A percentile compares a stretch with the other conserved stretches of the same genome.
phyloP scores from a whole-genome alignment of 495 filamentous ascomycete genomes.

The Cudoniella acicularis region DNA sequence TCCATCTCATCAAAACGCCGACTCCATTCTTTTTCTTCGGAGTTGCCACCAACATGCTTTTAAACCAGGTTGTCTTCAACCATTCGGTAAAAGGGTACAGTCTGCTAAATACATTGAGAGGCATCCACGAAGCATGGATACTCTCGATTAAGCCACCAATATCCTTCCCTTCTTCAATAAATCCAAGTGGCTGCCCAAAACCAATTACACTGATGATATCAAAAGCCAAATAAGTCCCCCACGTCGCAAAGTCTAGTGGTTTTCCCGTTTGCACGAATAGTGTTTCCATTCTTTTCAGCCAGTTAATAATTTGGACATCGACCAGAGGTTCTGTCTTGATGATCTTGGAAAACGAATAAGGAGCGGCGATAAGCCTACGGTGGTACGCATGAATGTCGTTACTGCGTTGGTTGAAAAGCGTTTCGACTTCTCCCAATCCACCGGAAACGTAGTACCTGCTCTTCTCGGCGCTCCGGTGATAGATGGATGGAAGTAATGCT shows the following conservation, averaged over 20 bases:
- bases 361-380: slow-evolving; percentile 39
- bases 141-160: slow-evolving; percentile 50
- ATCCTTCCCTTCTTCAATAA: slow-evolving; percentile 55
- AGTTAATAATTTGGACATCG: slow-evolving; percentile 40
- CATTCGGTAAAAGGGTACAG: slow-evolving; percentile 53
- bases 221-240: slow-evolving; percentile 51
- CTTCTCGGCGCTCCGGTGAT: background rate
- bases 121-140: slow-evolving; percentile 46
- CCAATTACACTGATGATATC: slow-evolving; percentile 64
- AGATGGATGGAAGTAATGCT: background rate
- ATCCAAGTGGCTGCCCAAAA: slow-evolving; percentile 60
- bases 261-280: slow-evolving; percentile 38
- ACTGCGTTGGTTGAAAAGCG: slow-evolving; percentile 45
- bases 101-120: slow-evolving; percentile 45
- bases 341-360: slow-evolving; percentile 47
- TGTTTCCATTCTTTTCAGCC: slow-evolving; percentile 39
- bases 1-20: slow-evolving; percentile 50
- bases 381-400: slow-evolving; percentile 45
- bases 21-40: slow-evolving; percentile 46
- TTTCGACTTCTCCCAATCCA: slow-evolving; percentile 43
- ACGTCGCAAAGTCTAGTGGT: slow-evolving; percentile 48
- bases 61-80: slow-evolving; percentile 49
- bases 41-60: slow-evolving; percentile 51
- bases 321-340: slow-evolving; percentile 52
- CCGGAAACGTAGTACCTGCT: slow-evolving; percentile 31